Evolutionary conservation across 345 rosid species (phyloP), one percentile per base, ranked within the genome.

Genomic region (Salix caprea): DNA sequence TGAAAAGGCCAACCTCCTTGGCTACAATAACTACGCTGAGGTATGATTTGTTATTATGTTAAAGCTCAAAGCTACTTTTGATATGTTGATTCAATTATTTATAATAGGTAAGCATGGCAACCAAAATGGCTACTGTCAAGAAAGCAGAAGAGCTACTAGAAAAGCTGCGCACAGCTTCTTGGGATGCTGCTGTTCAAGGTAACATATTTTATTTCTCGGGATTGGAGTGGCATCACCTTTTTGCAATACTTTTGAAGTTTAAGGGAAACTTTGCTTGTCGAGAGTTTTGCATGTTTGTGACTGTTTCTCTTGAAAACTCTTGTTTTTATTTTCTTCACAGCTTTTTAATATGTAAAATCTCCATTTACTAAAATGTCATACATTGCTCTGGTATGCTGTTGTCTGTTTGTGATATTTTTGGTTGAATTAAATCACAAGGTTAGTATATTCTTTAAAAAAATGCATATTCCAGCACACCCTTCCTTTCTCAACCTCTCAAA

Each of bases 111-210:
- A 92, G 96, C 89, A 94, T 92, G 98, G 97, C 93, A 66, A 86
- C 83, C 82, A 94, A 94, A 86, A 92, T 94, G 98, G 98, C 98
- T 56, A 94, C 94, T 21, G 93, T 91, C 74, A 90, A 89, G 56
- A 92, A 90, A 84, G 94, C 97, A n/a, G 83, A 82, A 65, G 94
- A 91, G 82, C 94, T 94, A 23, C 79, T 94, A 61, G 98, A 94
- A 79, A 90, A 90, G 89, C 91, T 94, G 82, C 89, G 94, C 6
- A 81, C 78, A 76, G 96, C 96, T 76, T 94, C 98, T 21, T 92
- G 97, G 98, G 81, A 84, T 83, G 87, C 97, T 70, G 96, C 96
- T 70, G 94, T 91, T 78, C 87, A 88, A 87, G 98, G 98, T 94
- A 84, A 60, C 76, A 23, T 70, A 67, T 76, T 65, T 72, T 68